Conservation (phyloP, 108 stramenopile genomes). For the Discostella pseudostelligera region DNA sequence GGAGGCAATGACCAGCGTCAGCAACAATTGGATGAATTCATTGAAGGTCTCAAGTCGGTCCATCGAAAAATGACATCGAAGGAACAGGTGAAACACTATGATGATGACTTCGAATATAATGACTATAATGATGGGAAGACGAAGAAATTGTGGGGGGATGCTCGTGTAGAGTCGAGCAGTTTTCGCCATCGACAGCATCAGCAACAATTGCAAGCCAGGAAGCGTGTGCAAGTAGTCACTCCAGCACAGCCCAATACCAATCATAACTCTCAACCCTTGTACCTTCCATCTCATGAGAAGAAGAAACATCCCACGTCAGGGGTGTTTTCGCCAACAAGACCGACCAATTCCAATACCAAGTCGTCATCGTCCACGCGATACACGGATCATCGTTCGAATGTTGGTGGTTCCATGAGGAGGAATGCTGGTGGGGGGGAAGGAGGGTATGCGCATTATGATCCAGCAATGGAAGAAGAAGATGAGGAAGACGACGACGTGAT, state of each 20-base stretch:
- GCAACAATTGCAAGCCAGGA: not conserved
- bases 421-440: not conserved
- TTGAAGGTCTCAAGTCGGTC: not conserved
- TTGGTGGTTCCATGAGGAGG: not conserved
- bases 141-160: not conserved
- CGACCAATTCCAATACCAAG: no score
- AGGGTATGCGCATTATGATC: not conserved
- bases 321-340: not conserved
- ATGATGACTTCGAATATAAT: not conserved
- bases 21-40: slow-evolving; percentile 7
- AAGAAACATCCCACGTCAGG: slow-evolving; percentile 6
- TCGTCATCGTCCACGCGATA: no score
- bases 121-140: not conserved
- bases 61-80: slow-evolving; percentile 1
- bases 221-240: not conserved
- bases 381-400: no score
- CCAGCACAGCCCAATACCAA: slow-evolving; percentile 2
- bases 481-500: not conserved
- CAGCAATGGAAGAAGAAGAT: not conserved
- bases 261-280: not conserved
- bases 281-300: not conserved
- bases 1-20: not conserved
- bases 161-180: not conserved
- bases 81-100: not conserved
- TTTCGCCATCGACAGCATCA: no score